A percentile compares a stretch with the other conserved stretches of the same genome.
Conservation (phyloP, 73 alveolate genomes). For the Blepharisma japonicum region DNA sequence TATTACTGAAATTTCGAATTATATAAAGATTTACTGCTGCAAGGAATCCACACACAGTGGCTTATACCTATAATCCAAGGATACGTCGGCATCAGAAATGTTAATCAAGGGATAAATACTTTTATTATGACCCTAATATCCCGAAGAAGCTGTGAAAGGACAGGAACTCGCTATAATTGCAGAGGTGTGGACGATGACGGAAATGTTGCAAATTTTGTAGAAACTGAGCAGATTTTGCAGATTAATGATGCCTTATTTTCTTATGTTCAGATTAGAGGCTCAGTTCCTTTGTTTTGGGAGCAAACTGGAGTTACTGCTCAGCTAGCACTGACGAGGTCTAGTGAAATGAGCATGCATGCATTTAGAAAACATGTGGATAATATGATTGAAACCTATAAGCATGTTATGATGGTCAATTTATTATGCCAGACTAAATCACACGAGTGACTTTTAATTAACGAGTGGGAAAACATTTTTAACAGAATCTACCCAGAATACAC, state of each 20-base stretch:
- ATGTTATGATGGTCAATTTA: conserved; percentile 49
- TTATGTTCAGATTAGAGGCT: conserved; percentile 79
- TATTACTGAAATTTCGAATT: conserved; percentile 51
- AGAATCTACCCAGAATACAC: conserved; percentile 21
- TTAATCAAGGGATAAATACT: conserved; percentile 29
- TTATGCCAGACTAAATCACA: conserved; percentile 44
- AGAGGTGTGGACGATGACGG: conserved; percentile 99
- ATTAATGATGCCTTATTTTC: conserved; percentile 39
- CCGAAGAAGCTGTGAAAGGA: conserved; percentile 73
- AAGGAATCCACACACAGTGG: conserved; percentile 50
- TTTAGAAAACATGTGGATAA: conserved; percentile 56
- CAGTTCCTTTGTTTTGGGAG: conserved; percentile 85
- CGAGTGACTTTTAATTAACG: conserved; percentile 58
- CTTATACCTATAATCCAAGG: conserved; percentile 67
- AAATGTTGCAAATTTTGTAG: conserved; percentile 93
- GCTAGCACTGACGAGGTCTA: conserved; percentile 35
- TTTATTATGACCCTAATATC: conserved; percentile 41
- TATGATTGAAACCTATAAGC: conserved; percentile 48
- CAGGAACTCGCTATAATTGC: conserved; percentile 96
- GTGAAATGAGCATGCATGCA: conserved; percentile 50
- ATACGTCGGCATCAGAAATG: conserved; percentile 44
- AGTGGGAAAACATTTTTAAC: conserved; percentile 30
- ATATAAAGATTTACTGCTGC: conserved; percentile 35
- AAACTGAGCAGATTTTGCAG: conserved; percentile 87
- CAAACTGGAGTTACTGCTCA: conserved; percentile 53